These are phyloP conservation scores for Backusella liffmaniae DNA, from an alignment of 192 early-diverging fungal genomes.

Conservation along the genomic window DNA sequence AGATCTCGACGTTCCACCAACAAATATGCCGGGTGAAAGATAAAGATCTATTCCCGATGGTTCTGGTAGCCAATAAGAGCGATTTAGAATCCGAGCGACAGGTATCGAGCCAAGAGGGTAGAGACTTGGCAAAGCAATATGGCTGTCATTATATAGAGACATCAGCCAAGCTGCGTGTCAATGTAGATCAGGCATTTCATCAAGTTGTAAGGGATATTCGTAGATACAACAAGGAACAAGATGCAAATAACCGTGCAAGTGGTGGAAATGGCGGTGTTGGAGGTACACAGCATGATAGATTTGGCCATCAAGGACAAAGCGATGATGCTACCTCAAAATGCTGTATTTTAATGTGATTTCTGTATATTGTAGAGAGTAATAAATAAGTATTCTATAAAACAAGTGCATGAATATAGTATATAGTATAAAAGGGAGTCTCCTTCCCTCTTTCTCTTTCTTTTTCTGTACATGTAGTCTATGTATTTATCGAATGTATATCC, in stretches of 20 bases:
- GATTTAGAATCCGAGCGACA: constrained; percentile 83
- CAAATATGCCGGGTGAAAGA: constrained; percentile 97
- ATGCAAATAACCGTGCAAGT: constrained; percentile 20
- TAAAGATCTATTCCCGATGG: constrained; percentile 84
- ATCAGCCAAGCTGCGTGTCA: constrained; percentile 82
- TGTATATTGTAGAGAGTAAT: not conserved
- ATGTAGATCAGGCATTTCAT: constrained; percentile 92
- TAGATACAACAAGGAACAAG: constrained; percentile 72
- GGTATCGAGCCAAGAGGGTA: constrained; percentile 79
- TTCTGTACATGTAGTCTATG: no score
- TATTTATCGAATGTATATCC: no score
- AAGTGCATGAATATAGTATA: no score
- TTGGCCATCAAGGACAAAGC: not conserved
- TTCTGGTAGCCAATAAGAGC: constrained; percentile 94
- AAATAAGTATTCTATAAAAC: no score
- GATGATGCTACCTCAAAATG: not conserved
- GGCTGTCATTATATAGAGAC: constrained; percentile 85
- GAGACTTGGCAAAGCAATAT: constrained; percentile 74
- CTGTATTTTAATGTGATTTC: not conserved
- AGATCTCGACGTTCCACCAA: constrained; percentile 87
- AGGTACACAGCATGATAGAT: not conserved
- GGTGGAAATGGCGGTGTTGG: not conserved
- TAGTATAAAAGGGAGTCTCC: no score
- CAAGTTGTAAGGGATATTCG: constrained; percentile 85
- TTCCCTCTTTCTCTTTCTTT: no score